Base-by-base conservation (phyloP, 208 protist genomes). In the Trypanosoma caninum region DNA sequence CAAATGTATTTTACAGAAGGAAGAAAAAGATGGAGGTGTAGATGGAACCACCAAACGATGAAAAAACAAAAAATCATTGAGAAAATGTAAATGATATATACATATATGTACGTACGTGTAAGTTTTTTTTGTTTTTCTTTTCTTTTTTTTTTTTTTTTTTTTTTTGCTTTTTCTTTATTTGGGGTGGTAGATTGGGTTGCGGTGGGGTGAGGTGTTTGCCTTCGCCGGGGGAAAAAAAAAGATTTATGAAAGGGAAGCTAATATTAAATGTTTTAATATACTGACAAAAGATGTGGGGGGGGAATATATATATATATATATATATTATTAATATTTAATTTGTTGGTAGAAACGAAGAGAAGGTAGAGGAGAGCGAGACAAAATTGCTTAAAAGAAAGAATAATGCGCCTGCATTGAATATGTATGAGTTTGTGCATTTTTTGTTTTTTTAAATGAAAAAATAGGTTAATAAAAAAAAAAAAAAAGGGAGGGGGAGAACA, bases 81-180 rank as follows among this genome's bases (percentile, higher is more conserved):
- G 31, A 51, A 18, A 51, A 20, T 52, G 45, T 1, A 40, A 0
- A 22, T 35, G 46, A 48, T 54, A 20, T 55, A 60, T 69, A 60
- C 33, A 45, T 34, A 55, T 51, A 63, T 47, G 22, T 20, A 58
- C 41, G 47, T 62, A 53, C 53, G 13, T 69, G 30, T n/a, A 37
- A 5, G 51, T 33, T 47, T 65, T 62, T 74, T 69, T 60, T 65
- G 28, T 74, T 18, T 64, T 63, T 64, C 16, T 22, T 42, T 52
- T 22, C 34, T 40, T 59, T 31, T 51, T 22, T 35, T 51, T 37
- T 34, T 16, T 51, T 28, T 35, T 68, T 58, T 37, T 47, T 22
- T 33, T 55, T 11, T 62, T 57, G 13, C 33, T 58, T 70, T 35
- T 58, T 63, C n/a, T n/a, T n/a, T n/a, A n/a, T n/a, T n/a, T n/a